A percentile compares a stretch with the other conserved stretches of the same genome.
These are phyloP conservation scores for Penicillium polonicum DNA, from an alignment of 2,329 filamentous ascomycete species.

Conservation along the genomic window DNA sequence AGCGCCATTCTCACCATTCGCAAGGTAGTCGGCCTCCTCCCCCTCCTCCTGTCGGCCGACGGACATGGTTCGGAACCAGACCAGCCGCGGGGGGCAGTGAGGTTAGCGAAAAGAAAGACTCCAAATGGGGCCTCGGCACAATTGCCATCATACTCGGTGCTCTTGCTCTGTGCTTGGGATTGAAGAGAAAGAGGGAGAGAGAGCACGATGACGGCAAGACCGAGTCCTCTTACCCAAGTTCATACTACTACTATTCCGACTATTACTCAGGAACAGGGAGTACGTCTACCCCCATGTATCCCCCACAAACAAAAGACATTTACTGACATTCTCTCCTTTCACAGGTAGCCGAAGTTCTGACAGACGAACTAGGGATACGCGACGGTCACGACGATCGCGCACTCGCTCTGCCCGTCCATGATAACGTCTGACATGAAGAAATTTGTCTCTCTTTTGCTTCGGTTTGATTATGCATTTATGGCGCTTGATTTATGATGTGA, in stretches of 20 bases:
- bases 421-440: slow-evolving; percentile 2
- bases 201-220: slow-evolving; percentile 43
- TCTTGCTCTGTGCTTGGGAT: slow-evolving; percentile 46
- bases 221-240: slow-evolving; percentile 39
- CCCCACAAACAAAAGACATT: background rate
- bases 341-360: slow-evolving; percentile 48
- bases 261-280: slow-evolving; percentile 42
- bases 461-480: slow-evolving; percentile 19
- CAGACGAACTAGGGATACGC: slow-evolving; percentile 37
- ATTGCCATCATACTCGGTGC: slow-evolving; percentile 46
- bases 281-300: slow-evolving; percentile 25
- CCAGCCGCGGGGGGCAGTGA: slow-evolving; percentile 34
- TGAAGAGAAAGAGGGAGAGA: slow-evolving; percentile 42
- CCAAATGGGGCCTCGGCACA: slow-evolving; percentile 39
- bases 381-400: slow-evolving; percentile 31
- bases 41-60: slow-evolving; percentile 18
- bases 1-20: slow-evolving; percentile 37
- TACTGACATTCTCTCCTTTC: slow-evolving; percentile 12
- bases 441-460: background rate
- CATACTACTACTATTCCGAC: slow-evolving; percentile 44
- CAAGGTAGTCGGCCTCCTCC: slow-evolving; percentile 32
- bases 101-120: slow-evolving; percentile 37
- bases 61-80: slow-evolving; percentile 44
- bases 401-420: slow-evolving; percentile 31
- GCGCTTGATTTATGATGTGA: slow-evolving; percentile 20